phyloP scores from a whole-genome alignment of 2,329 filamentous ascomycete species.

The Pseudocercospora cruenta region DNA sequence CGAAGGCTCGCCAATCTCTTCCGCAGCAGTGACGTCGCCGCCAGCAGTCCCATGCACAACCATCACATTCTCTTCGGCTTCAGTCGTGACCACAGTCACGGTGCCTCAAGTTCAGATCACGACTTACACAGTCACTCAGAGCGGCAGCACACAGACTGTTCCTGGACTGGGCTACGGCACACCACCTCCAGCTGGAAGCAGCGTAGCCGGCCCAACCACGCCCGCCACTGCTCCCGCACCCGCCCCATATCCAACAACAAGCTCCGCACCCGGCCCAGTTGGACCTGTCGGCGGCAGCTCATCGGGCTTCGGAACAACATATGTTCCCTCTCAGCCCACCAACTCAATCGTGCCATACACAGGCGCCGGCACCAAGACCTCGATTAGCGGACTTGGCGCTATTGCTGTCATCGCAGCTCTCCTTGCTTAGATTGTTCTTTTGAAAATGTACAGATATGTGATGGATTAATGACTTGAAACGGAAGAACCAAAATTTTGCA shows the following conservation, averaged over 20 bases:
- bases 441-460: background rate
- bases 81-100: slow-evolving; percentile 46
- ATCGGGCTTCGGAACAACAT: slow-evolving; percentile 15
- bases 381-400: background rate
- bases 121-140: slow-evolving; percentile 26
- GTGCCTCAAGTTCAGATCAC: slow-evolving; percentile 45
- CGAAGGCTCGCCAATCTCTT: slow-evolving; percentile 18
- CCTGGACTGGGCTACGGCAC: slow-evolving; percentile 28
- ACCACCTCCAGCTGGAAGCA: slow-evolving; percentile 13
- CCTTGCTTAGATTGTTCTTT: background rate
- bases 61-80: slow-evolving; percentile 45
- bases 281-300: slow-evolving; percentile 15
- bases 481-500: slow-evolving; percentile 6
- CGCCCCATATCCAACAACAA: slow-evolving; percentile 20
- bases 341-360: slow-evolving; percentile 15
- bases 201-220: slow-evolving; percentile 1
- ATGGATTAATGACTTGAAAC: slow-evolving; percentile 14
- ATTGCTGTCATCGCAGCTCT: slow-evolving; percentile 5
- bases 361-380: slow-evolving; percentile 2
- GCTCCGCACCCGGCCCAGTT: slow-evolving; percentile 15
- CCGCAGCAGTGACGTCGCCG: slow-evolving; percentile 22
- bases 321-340: slow-evolving; percentile 8
- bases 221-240: slow-evolving; percentile 15
- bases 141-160: slow-evolving; percentile 19
- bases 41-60: slow-evolving; percentile 42